These are phyloP conservation scores for Citrus australasica DNA, from an alignment of 345 rosid genomes.

Conservation along the genomic window DNA sequence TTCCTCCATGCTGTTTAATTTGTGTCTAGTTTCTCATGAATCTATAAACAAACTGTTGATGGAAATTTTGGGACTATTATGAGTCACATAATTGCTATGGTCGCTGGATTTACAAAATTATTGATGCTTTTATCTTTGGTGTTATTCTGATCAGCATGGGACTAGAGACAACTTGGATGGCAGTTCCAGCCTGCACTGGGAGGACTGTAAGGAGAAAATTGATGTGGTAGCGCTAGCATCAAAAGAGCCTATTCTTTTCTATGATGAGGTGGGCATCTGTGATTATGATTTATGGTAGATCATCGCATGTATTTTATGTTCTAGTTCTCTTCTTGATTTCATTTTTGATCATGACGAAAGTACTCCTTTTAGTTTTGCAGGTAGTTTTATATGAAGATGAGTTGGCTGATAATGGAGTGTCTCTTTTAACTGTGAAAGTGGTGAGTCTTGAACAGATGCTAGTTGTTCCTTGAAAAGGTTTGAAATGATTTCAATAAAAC, in stretches of 20 bases:
- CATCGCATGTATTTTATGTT: not conserved
- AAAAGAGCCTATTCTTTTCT: slow-evolving; percentile 97
- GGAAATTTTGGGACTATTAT: not conserved
- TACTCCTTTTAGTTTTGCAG: slow-evolving; percentile 38
- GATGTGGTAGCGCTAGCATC: slow-evolving; percentile 68
- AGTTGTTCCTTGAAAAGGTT: not conserved
- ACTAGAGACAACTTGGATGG: slow-evolving; percentile 20
- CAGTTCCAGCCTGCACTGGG: slow-evolving; percentile 54
- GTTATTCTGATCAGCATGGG: slow-evolving; percentile 31
- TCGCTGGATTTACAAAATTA: not conserved
- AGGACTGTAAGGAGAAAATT: slow-evolving; percentile 72
- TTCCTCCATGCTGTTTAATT: not conserved
- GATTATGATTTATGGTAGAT: not conserved
- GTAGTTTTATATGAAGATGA: slow-evolving; percentile 96
- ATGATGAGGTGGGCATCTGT: slow-evolving; percentile 67
- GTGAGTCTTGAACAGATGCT: slow-evolving; percentile 36
- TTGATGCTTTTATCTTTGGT: slow-evolving; percentile 11
- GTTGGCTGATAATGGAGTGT: slow-evolving; percentile 90
- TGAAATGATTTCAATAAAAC: not conserved
- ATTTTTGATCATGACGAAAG: slow-evolving; percentile 10
- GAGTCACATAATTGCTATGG: not conserved
- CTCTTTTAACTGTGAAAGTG: slow-evolving; percentile 94
- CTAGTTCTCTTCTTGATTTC: not conserved
- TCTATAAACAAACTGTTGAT: not conserved
- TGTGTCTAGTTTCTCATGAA: not conserved